Evolutionary conservation across 352 stramenopile species (phyloP).

Genomic region (Globisporangium paddicum): DNA sequence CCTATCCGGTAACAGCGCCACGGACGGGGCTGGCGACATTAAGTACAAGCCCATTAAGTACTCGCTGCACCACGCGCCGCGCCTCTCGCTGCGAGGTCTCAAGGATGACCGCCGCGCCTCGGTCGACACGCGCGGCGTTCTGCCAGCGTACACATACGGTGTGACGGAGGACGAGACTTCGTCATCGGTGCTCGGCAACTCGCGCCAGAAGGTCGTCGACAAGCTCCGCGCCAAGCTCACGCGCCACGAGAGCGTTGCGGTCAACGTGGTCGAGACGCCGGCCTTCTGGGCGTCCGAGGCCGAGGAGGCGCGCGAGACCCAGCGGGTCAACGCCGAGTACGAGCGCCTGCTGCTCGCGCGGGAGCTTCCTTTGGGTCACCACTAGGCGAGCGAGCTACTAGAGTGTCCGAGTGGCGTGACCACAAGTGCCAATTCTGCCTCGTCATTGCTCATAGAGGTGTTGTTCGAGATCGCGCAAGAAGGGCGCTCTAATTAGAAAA

Average conservation of each 20-base stretch:
- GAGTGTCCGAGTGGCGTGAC: no score
- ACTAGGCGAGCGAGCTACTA: no score
- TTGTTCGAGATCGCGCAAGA: no score
- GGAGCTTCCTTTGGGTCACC: background rate
- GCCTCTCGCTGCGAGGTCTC: constrained; percentile 42
- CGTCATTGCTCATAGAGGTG: no score
- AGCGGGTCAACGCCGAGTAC: constrained; percentile 7
- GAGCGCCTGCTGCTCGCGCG: constrained; percentile 2
- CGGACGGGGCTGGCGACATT: constrained; percentile 17
- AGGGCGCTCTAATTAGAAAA: no score
- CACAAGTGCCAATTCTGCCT: no score
- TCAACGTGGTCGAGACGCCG: constrained; percentile 22
- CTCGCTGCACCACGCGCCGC: constrained; percentile 39
- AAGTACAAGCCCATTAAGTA: constrained; percentile 83
- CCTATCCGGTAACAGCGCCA: constrained; percentile 16
- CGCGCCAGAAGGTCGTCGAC: no score
- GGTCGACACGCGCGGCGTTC: background rate
- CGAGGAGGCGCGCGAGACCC: background rate
- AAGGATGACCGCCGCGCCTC: constrained; percentile 3
- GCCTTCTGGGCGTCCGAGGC: constrained; percentile 1
- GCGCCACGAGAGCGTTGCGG: constrained; percentile 19
- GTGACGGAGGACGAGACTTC: background rate
- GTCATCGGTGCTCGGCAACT: background rate
- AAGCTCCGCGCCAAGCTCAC: constrained; percentile 2
- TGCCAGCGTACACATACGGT: constrained; percentile 10